Base-by-base conservation (phyloP, 2,329 filamentous ascomycete species). In the Ceratocystis cubensis region DNA sequence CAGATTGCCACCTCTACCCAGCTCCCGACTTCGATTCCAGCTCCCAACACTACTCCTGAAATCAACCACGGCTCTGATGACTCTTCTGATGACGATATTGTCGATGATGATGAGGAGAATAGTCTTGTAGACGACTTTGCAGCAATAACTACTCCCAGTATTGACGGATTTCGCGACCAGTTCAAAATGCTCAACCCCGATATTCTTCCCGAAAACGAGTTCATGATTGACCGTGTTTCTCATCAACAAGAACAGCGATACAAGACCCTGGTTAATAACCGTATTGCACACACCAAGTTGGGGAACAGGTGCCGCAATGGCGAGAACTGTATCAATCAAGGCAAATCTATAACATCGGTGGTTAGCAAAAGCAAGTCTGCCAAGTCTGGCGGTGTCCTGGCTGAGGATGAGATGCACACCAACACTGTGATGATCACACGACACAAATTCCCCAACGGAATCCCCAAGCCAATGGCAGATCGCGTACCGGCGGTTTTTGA, bases 401-500 rank as follows among this genome's bases (percentile, higher is more conserved):
- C 13, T 6, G 48, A 50, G 8, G 85, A 88, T 41, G 85, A 86
- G 15, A 87, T 89, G 64, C 84, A 83, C n/a, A 80, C 81, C 3
- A 79, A 82, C 1, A 91, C 95, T 71, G 86, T 85, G 1, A 80
- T 83, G 2, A 84, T 92, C 61, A 85, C 81, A 13, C 79, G 82
- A 8, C 88, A 91, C 20, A 88, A 85, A 69, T 96, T 96, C 72
- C 91, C 91, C 0, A 76, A 77, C 3, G 89, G 91, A 25, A 91
- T 96, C 4, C 91, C 90, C 5, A 82, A 90, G 75, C 92, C 92
- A 5, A 91, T 90, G 1, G 87, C 90, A 1, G 81, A 79, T 67
- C 82, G 83, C 17, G 80, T 96, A 5, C 92, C 92, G 0, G 90
- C 91, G 2, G 86, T 93, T 72, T 93, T 96, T 69, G 92, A 96